Evolutionary conservation across 208 protist species (phyloP), one percentile per base, ranked within the genome.

Genomic region (Trypanosoma melophagium): DNA sequence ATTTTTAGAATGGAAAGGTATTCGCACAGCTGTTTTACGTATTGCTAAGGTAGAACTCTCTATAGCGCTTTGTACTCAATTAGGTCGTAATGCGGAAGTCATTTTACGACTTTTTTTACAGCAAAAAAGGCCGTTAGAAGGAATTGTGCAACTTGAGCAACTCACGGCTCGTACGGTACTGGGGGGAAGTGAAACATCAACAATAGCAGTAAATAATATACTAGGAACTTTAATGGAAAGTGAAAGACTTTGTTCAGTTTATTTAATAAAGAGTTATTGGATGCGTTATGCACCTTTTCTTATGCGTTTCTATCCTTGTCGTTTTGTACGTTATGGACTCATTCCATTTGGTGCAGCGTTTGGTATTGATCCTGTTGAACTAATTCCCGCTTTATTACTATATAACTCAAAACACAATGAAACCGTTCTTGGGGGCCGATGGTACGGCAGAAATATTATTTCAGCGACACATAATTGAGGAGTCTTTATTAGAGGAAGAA

Each of bases 371-470:
- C 56, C 71, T 10, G 50, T 60, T 16, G 47, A 68, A 9, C 52
- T 84, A 28, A 58, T 84, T 24, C 74, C 74, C 1, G 69, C 79
- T 7, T 58, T 84, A 55, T 56, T 76, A 25, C 65, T 70, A 7
- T 84, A 84, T 65, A 45, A 66, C 25, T 7, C 51, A 25, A 41
- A 45, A 38, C 49, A 42, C 45, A 84, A 84, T 52, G 68, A 73
- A 44, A 62, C 42, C 12, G 65, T 58, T 13, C 52, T 76, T 28
- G 73, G 76, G 76, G 51, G 78, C 65, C 1, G 62, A 67, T 21
- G 65, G 51, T 17, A 12, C 19, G 12, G 64, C 61, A 44, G 69
- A 41, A 7, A 54, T 58, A 35, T 55, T 77, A 28, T 24, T 77
- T 5, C 54, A 77, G 69, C 72, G 77, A 25, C 59, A 80, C 67